These are phyloP conservation scores for Pyricularia pennisetigena DNA, from an alignment of 2,329 filamentous ascomycete species.

Conservation along the genomic window DNA sequence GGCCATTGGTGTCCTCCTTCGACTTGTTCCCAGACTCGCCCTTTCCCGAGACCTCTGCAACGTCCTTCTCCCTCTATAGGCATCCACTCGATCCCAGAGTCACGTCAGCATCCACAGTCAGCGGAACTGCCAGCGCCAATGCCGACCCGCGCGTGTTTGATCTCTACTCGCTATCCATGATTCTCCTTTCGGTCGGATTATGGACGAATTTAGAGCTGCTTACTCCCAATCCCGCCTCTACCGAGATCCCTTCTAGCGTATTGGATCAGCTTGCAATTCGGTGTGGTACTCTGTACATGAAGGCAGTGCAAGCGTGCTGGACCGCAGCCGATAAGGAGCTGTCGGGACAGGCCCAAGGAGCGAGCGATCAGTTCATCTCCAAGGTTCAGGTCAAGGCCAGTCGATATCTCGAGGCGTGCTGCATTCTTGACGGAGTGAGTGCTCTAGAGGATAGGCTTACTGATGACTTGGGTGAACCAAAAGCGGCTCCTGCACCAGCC, in stretches of 20 bases:
- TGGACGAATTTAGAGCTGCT: conserved; percentile 59
- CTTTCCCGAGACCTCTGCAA: conserved; percentile 20
- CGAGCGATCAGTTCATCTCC: conserved; percentile 40
- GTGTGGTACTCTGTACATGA: conserved; percentile 67
- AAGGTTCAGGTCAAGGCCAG: conserved; percentile 44
- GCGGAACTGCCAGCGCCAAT: conserved; percentile 32
- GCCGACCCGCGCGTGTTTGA: conserved; percentile 53
- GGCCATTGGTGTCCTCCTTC: conserved; percentile 63
- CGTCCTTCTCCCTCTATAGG: conserved; percentile 41
- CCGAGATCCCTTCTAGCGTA: conserved; percentile 50
- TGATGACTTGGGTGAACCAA: conserved; percentile 30
- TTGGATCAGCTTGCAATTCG: conserved; percentile 54
- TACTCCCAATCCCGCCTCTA: conserved; percentile 29
- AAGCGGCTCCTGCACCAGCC: not conserved
- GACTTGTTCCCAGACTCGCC: conserved; percentile 55
- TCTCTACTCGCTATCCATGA: conserved; percentile 62
- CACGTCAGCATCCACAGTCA: conserved; percentile 35
- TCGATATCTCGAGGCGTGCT: conserved; percentile 52
- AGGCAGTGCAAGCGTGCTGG: conserved; percentile 63
- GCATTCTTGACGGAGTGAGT: conserved; percentile 49
- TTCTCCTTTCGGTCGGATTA: conserved; percentile 65
- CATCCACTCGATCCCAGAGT: conserved; percentile 54
- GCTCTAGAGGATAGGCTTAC: conserved; percentile 43
- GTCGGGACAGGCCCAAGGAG: conserved; percentile 24
- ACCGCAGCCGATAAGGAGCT: conserved; percentile 57